Conservation (phyloP, 75 land plant species). For the Picea glauca region DNA sequence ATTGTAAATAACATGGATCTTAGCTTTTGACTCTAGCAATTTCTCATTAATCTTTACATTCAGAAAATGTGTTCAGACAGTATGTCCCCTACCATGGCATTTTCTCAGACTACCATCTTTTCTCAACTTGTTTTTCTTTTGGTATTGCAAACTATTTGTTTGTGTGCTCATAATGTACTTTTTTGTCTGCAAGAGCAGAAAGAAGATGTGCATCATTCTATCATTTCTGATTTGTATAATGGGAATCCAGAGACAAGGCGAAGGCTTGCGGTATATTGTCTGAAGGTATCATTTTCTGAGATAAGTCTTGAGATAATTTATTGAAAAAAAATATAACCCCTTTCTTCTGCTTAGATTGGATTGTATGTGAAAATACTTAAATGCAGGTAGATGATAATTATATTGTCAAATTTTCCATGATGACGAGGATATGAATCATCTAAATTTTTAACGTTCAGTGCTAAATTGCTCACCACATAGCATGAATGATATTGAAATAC, state of each 20-base stretch:
- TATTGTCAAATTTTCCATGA: no score
- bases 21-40: not conserved
- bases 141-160: not conserved
- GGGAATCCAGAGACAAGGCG: slow-evolving; percentile 96
- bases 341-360: not conserved
- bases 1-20: no score
- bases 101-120: not conserved
- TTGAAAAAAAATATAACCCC: not conserved
- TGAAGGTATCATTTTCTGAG: slow-evolving; percentile 55
- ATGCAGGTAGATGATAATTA: not conserved
- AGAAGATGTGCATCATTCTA: slow-evolving; percentile 99
- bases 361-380: not conserved
- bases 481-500: not conserved
- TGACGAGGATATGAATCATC: no score
- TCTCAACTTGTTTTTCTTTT: not conserved
- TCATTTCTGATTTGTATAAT: slow-evolving; percentile 96
- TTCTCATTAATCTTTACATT: not conserved
- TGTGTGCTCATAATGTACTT: not conserved
- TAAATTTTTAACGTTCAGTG: no score
- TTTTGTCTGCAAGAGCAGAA: slow-evolving; percentile 56
- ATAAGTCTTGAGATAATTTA: not conserved
- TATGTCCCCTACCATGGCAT: not conserved
- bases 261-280: slow-evolving; percentile 95
- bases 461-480: not conserved
- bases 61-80: not conserved